Percentiles rank a stretch among this genome's conserved stretches.
phyloP scores from a whole-genome alignment of 2,329 filamentous ascomycete genomes.

The Colletotrichum sp. region DNA sequence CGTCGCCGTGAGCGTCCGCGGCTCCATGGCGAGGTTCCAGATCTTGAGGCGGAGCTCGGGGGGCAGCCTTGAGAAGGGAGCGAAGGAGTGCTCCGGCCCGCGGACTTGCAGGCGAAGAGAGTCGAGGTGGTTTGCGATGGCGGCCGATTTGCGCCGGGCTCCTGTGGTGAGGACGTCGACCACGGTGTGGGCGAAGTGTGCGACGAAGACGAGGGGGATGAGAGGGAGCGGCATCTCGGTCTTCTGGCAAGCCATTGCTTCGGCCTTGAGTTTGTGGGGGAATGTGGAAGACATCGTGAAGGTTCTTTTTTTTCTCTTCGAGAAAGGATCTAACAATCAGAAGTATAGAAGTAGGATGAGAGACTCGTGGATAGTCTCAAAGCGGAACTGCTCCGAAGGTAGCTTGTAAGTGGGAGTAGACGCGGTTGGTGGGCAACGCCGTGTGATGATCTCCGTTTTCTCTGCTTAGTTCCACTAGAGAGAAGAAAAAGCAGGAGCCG shows the following conservation, averaged over 20 bases:
- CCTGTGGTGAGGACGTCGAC: neutral
- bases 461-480: neutral
- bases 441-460: neutral
- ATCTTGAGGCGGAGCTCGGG: constrained; percentile 17
- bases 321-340: neutral
- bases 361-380: neutral
- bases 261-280: constrained; percentile 2
- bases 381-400: neutral
- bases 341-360: neutral
- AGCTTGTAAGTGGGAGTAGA: neutral
- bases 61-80: neutral
- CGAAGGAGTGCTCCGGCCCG: constrained; percentile 14
- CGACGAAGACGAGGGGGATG: constrained; percentile 15
- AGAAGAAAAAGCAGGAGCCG: neutral
- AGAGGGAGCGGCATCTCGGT: constrained; percentile 12
- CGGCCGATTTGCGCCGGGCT: constrained; percentile 7
- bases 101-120: constrained; percentile 8
- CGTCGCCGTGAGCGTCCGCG: constrained; percentile 5
- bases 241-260: neutral
- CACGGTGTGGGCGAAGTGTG: constrained; percentile 16
- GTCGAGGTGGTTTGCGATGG: neutral
- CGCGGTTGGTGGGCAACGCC: neutral
- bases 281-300: neutral
- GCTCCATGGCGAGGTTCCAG: constrained; percentile 13
- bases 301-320: neutral